phyloP scores from a whole-genome alignment of 176 grass and related monocot genomes.

The Triticum turgidum region DNA sequence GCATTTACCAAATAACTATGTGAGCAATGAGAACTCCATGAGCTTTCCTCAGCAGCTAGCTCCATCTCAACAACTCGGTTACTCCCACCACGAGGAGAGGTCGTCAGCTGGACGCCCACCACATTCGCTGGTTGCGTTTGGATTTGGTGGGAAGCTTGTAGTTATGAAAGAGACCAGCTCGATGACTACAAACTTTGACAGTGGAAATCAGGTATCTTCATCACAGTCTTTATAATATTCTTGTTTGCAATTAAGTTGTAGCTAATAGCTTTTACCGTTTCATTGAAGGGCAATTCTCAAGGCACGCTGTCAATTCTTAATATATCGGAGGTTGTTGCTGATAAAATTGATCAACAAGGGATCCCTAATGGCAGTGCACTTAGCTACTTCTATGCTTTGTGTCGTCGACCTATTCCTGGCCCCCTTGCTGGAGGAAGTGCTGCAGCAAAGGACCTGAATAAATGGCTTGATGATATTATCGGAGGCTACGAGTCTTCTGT shows the following conservation, averaged over 20 bases:
- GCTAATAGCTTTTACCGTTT: conserved; percentile 35
- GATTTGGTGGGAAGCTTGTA: conserved; percentile 83
- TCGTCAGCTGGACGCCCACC: conserved; percentile 76
- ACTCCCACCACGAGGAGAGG: conserved; percentile 58
- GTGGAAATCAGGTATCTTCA: conserved; percentile 57
- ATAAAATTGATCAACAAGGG: conserved; percentile 52
- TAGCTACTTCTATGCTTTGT: conserved; percentile 72
- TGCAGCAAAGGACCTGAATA: conserved; percentile 84
- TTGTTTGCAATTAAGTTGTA: conserved; percentile 20
- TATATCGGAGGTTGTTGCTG: conserved; percentile 63
- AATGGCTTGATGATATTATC: conserved; percentile 89
- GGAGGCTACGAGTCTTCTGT: conserved; percentile 47
- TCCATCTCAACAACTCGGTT: conserved; percentile 51
- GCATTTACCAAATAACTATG: conserved; percentile 46
- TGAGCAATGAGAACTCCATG: conserved; percentile 41
- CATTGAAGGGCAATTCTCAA: conserved; percentile 44
- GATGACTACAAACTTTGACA: conserved; percentile 47
- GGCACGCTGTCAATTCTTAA: conserved; percentile 61
- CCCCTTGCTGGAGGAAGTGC: conserved; percentile 85
- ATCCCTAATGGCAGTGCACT: conserved; percentile 37
- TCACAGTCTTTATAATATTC: conserved; percentile 9
- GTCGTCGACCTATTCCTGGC: conserved; percentile 67
- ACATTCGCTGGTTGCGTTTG: conserved; percentile 78
- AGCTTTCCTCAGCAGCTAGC: conserved; percentile 48
- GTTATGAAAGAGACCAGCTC: conserved; percentile 72